phyloP scores from a whole-genome alignment of 1,139 yeast species.

The Candida mesenterica region DNA sequence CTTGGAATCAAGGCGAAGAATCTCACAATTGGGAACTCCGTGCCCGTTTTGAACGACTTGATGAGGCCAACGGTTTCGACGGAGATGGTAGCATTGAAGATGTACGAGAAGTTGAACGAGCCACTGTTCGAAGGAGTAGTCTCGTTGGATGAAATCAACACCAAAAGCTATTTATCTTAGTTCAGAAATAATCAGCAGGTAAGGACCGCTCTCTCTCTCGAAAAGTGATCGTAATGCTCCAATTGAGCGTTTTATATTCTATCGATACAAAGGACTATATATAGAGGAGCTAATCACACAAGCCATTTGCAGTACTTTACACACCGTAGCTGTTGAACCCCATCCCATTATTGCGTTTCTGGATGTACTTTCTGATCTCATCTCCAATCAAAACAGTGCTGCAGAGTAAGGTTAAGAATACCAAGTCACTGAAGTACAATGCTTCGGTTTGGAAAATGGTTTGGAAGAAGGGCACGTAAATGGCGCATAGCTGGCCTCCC shows the following conservation, averaged over 20 bases:
- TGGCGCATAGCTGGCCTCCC: slow-evolving; percentile 89
- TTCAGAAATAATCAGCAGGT: no score
- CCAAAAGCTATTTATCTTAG: slow-evolving; percentile 1
- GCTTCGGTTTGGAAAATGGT: slow-evolving; percentile 92
- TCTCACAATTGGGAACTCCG: slow-evolving; percentile 26
- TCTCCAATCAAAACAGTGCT: slow-evolving; percentile 85
- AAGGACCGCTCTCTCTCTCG: no score
- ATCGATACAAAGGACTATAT: slow-evolving; percentile 3
- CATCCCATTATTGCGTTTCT: slow-evolving; percentile 10
- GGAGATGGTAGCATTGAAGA: slow-evolving; percentile 62
- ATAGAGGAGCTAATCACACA: slow-evolving; percentile 1
- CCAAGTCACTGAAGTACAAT: slow-evolving; percentile 62
- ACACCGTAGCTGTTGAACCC: slow-evolving; percentile 12
- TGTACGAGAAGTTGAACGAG: slow-evolving; percentile 55
- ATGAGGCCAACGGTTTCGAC: slow-evolving; percentile 68
- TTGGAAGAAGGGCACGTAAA: slow-evolving; percentile 91
- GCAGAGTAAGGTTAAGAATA: slow-evolving; percentile 59
- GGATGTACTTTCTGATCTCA: slow-evolving; percentile 64
- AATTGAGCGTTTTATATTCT: slow-evolving; percentile 2
- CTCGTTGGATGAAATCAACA: slow-evolving; percentile 48
- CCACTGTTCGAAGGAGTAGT: slow-evolving; percentile 55
- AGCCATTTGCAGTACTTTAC: no score
- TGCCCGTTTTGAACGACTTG: slow-evolving; percentile 39
- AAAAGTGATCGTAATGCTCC: no score
- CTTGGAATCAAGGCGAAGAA: slow-evolving; percentile 45